Evolutionary conservation across 805 yeast genomes (phyloP).

Genomic region (Helenozyma rhizophorensis): DNA sequence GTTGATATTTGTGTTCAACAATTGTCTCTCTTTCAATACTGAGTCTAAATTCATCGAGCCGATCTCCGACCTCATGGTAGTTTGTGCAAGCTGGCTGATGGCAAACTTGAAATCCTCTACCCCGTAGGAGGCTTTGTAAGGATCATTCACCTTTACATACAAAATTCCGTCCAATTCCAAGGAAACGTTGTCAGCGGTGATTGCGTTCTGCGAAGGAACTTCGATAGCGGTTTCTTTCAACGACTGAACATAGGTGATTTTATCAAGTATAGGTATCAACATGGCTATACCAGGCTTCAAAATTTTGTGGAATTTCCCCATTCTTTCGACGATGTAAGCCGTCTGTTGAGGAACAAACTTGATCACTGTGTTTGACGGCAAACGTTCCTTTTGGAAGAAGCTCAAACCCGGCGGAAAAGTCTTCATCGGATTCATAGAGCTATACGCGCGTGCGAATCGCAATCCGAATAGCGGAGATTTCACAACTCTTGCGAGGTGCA

Average conservation of each 20-base stretch:
- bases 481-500: slow-evolving; percentile 4
- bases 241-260: slow-evolving; percentile 76
- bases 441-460: slow-evolving; percentile 8
- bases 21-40: slow-evolving; percentile 72
- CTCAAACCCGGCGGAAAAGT: slow-evolving; percentile 28
- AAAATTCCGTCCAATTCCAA: slow-evolving; percentile 82
- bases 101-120: slow-evolving; percentile 88
- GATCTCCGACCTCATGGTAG: slow-evolving; percentile 87
- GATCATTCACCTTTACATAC: slow-evolving; percentile 72
- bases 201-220: slow-evolving; percentile 79
- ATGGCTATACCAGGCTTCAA: slow-evolving; percentile 76
- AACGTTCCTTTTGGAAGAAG: slow-evolving; percentile 55
- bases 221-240: slow-evolving; percentile 82
- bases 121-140: slow-evolving; percentile 82
- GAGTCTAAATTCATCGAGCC: slow-evolving; percentile 79
- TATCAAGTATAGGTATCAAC: slow-evolving; percentile 67
- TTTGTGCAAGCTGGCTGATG: slow-evolving; percentile 79
- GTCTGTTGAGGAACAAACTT: slow-evolving; percentile 87
- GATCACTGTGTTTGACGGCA: slow-evolving; percentile 72
- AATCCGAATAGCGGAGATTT: background rate
- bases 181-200: slow-evolving; percentile 81
- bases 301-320: slow-evolving; percentile 72
- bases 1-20: slow-evolving; percentile 68
- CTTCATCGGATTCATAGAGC: slow-evolving; percentile 4
- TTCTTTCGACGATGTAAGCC: slow-evolving; percentile 87